Evolutionary conservation across 2,329 filamentous ascomycete species (phyloP), one percentile per base, ranked within the genome.

Genomic region (Cladosporium sp.): DNA sequence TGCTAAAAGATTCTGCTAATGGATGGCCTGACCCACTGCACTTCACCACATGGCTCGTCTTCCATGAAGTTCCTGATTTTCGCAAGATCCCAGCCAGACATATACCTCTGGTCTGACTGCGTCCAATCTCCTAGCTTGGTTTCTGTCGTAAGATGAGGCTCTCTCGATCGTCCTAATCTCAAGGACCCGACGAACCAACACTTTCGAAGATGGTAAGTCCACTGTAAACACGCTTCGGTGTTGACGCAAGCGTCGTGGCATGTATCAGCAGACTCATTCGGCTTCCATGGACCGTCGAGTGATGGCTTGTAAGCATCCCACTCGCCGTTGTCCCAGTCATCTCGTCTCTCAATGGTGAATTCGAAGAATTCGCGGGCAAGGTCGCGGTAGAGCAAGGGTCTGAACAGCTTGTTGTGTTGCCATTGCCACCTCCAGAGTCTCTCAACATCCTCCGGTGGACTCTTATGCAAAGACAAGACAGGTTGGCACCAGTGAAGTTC

Each of bases 401-500:
- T 4, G 28, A 32, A 32, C 3, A 19, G 36, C 6, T 39, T 39
- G 7, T 19, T 39, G n/a, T 4, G 36, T 19, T 6, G n/a, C 7
- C 36, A 19, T 7, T 49, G 65, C 67, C 77, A 83, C 80, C 55
- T 81, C 78, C 24, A 75, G 12, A 49, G 47, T 2, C 9, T 4
- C 8, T 20, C 28, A 32, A 20, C 17, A 10, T 49, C 47, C 15
- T 36, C 70, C 0, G 77, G 71, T 24, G 66, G 68, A 1, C 76
- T 74, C 66, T 80, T 80, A 62, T 81, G 78, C 68, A 81, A 68
- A 44, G 75, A 80, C 57, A 81, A 63, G 1, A 76, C 74, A 1
- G 79, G 78, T 61, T 80, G 78, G 37, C 79, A 81, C 79, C 79
- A 81, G 58, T 80, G 73, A n/a, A 61, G 60, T 17, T 76, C 70